phyloP scores from a whole-genome alignment of 257 asterid species.

The Dorcoceras hygrometricum region DNA sequence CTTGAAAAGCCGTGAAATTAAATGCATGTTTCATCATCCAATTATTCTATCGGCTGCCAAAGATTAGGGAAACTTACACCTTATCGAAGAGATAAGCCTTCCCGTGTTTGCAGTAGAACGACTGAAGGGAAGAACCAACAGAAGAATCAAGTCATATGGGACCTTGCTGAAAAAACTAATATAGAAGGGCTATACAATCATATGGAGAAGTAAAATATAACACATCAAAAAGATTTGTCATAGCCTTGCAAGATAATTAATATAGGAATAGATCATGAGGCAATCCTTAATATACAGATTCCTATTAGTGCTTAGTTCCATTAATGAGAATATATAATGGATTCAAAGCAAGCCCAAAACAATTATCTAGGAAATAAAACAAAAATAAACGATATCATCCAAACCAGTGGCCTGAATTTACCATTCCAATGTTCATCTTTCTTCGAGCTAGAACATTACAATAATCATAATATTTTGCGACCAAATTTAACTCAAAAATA shows the following conservation, averaged over 20 bases:
- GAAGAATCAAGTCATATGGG: conserved; percentile 16
- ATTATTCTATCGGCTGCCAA: not conserved
- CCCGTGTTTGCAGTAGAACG: conserved; percentile 63
- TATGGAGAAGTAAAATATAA: not conserved
- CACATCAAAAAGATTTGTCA: not conserved
- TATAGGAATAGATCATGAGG: not conserved
- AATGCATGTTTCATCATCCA: not conserved
- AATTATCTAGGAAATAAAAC: not conserved
- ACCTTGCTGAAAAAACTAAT: not conserved
- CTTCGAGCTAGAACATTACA: not conserved
- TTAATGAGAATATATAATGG: not conserved
- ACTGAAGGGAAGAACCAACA: conserved; percentile 36
- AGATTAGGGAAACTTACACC: conserved; percentile 61
- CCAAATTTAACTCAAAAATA: not conserved
- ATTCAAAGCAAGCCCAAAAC: not conserved
- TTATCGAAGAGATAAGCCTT: conserved; percentile 78
- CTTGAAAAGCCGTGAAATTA: not conserved
- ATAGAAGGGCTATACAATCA: not conserved
- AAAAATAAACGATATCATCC: not conserved
- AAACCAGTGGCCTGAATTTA: not conserved
- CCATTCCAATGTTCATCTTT: not conserved
- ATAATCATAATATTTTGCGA: not conserved
- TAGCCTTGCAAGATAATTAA: not conserved
- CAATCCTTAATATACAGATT: not conserved
- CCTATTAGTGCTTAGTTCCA: not conserved